phyloP scores from a whole-genome alignment of 2,329 filamentous ascomycete species.

The Botrytis tulipae region DNA sequence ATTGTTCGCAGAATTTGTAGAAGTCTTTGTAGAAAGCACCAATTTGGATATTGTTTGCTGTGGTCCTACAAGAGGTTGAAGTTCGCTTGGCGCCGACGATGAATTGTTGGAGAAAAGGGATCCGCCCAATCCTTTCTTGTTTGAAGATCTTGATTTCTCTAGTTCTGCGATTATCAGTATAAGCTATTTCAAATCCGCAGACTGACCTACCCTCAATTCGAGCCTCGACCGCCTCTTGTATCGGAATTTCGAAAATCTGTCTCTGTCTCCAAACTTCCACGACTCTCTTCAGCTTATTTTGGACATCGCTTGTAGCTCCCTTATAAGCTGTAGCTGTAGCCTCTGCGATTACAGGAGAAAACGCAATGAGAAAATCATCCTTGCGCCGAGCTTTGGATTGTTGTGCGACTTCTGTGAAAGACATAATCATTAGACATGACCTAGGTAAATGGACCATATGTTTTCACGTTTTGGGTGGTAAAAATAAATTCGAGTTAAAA shows the following conservation, averaged over 20 bases:
- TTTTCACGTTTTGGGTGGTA: not conserved
- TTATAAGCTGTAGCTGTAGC: slow-evolving; percentile 90
- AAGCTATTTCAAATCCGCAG: not conserved
- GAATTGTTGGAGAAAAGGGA: slow-evolving; percentile 67
- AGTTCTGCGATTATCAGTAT: slow-evolving; percentile 48
- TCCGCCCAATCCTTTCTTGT: slow-evolving; percentile 54
- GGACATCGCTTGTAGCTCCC: slow-evolving; percentile 79
- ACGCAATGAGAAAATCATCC: slow-evolving; percentile 88
- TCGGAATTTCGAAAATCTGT: slow-evolving; percentile 75
- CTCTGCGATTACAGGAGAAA: slow-evolving; percentile 88
- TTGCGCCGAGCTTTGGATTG: slow-evolving; percentile 92
- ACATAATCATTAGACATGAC: slow-evolving; percentile 27
- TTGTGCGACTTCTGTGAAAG: slow-evolving; percentile 77
- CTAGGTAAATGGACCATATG: slow-evolving; percentile 22
- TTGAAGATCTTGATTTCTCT: slow-evolving; percentile 56
- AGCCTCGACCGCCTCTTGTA: slow-evolving; percentile 77
- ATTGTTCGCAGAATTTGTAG: slow-evolving; percentile 67
- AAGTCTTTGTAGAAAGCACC: slow-evolving; percentile 63
- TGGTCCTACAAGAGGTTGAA: slow-evolving; percentile 70
- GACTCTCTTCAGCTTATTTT: slow-evolving; percentile 82
- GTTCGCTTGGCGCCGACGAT: slow-evolving; percentile 67
- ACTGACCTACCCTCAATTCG: slow-evolving; percentile 67
- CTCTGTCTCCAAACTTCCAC: slow-evolving; percentile 93
- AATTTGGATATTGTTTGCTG: slow-evolving; percentile 75
- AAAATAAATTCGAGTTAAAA: slow-evolving; percentile 30